phyloP scores from a whole-genome alignment of 164 flowering plant genomes.

The Chimonanthus praecox region DNA sequence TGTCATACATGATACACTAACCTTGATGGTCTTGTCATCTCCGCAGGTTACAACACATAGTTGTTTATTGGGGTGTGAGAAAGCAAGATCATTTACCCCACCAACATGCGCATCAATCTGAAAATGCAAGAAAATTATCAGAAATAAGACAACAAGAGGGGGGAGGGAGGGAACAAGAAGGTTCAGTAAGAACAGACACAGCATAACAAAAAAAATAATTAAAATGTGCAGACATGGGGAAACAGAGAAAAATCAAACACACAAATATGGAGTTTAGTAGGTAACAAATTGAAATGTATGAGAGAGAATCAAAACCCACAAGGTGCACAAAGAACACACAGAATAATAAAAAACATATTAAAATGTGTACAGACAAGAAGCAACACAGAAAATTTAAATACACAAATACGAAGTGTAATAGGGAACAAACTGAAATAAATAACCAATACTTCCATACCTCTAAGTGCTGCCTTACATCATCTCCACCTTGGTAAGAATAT shows the following conservation, averaged over 20 bases:
- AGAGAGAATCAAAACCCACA: no score
- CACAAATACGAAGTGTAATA: not conserved
- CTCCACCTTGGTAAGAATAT: slow-evolving; percentile 49
- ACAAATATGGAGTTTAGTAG: not conserved
- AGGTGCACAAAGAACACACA: no score
- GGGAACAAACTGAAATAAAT: not conserved
- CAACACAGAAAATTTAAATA: not conserved
- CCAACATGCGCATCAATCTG: slow-evolving; percentile 78
- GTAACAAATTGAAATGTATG: no score
- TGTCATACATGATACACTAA: slow-evolving; percentile 18
- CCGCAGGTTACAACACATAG: slow-evolving; percentile 63
- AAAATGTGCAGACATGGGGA: not conserved
- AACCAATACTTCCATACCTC: slow-evolving; percentile 37
- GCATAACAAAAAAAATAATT: not conserved
- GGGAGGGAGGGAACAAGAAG: not conserved
- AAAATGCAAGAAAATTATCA: slow-evolving; percentile 7
- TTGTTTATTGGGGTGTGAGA: slow-evolving; percentile 40
- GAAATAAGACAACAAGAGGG: not conserved
- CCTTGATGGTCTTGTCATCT: slow-evolving; percentile 77
- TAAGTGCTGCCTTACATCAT: slow-evolving; percentile 41
- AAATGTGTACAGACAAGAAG: no score
- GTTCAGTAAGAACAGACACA: not conserved
- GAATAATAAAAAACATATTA: no score
- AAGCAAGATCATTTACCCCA: slow-evolving; percentile 67
- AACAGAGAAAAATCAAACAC: no score